Base-by-base conservation (phyloP, 2,329 filamentous ascomycete genomes). In the Eutypella sp. region DNA sequence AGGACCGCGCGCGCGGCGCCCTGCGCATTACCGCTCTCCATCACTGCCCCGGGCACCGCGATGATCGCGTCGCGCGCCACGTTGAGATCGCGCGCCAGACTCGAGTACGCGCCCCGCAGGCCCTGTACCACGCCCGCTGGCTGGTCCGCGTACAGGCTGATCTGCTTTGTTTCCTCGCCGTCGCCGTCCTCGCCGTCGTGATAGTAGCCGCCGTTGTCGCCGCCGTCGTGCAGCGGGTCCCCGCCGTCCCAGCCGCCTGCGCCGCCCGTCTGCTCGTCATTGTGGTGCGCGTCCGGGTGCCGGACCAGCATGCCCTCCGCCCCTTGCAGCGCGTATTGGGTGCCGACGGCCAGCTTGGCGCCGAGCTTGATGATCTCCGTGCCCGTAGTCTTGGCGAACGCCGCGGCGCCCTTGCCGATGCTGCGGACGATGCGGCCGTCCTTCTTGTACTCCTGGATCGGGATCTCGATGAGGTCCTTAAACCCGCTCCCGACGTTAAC, bases 331-430 rank as follows among this genome's bases (percentile, higher is more conserved):
- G 91, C 82, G n/a, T 87, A 93, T 60, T 97, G 93, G 3, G 95
- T 96, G 27, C 93, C 93, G 41, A 97, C 88, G 1, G 92, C 92
- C 42, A 97, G 74, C 66, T 96, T 97, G 39, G 93, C 93, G 11
- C 93, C 92, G 0, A 99, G 75, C 58, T 93, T 93, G 52, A 96
- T 87, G n/a, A 97, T 76, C 62, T 96, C 93, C 1, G 87, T 95
- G 3, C 91, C 91, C 0, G 93, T 99, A 1, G 90, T 96, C 59
- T 87, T 91, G 29, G 89, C 91, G 67, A 99, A 99, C 2, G 89
- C 85, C 8, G 85, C 73, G 0, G 91, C 90, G 2, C 95, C 93
- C 67, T 96, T 97, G 50, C 89, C 84, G 43, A 99, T 85, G 64
- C 89, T 93, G 44, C 93, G 86, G 4, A 99, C 84, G 43, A 99